Evolutionary conservation across 2,329 filamentous ascomycete species (phyloP).

Genomic region (Sporothrix brasiliensis): DNA sequence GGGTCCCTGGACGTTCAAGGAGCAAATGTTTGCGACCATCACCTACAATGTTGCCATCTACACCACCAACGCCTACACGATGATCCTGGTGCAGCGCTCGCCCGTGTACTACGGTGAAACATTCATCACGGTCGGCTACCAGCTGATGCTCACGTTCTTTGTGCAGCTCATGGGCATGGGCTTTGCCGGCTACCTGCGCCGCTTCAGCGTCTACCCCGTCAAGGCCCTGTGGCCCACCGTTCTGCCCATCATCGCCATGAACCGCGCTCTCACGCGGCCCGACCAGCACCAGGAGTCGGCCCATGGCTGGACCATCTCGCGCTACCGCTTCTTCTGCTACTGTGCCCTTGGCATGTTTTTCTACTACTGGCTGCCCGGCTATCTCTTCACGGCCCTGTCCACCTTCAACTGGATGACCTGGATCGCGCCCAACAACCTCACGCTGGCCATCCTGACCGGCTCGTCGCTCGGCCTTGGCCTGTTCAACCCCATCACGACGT

Average conservation of each 20-base stretch:
- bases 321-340: constrained; percentile 50
- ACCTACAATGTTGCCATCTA: constrained; percentile 46
- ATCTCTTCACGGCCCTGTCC: constrained; percentile 49
- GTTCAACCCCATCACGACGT: constrained; percentile 55
- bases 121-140: constrained; percentile 48
- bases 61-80: constrained; percentile 44
- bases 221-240: constrained; percentile 49
- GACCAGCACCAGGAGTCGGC: constrained; percentile 46
- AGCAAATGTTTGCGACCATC: constrained; percentile 50
- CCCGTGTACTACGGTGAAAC: constrained; percentile 48
- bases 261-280: constrained; percentile 42
- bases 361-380: constrained; percentile 55
- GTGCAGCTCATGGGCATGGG: constrained; percentile 51
- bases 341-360: constrained; percentile 46
- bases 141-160: constrained; percentile 47
- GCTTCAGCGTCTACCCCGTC: constrained; percentile 47
- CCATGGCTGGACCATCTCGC: constrained; percentile 51
- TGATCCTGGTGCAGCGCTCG: constrained; percentile 44
- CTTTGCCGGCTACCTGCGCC: constrained; percentile 46
- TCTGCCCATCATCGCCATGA: constrained; percentile 46
- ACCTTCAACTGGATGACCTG: constrained; percentile 56
- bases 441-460: constrained; percentile 49
- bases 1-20: constrained; percentile 49
- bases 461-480: constrained; percentile 47
- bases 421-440: constrained; percentile 52